Percentiles rank a stretch among this genome's conserved stretches.
These are phyloP conservation scores for Neocatenulostroma microsporum DNA, from an alignment of 2,329 filamentous ascomycete genomes.

Conservation along the genomic window DNA sequence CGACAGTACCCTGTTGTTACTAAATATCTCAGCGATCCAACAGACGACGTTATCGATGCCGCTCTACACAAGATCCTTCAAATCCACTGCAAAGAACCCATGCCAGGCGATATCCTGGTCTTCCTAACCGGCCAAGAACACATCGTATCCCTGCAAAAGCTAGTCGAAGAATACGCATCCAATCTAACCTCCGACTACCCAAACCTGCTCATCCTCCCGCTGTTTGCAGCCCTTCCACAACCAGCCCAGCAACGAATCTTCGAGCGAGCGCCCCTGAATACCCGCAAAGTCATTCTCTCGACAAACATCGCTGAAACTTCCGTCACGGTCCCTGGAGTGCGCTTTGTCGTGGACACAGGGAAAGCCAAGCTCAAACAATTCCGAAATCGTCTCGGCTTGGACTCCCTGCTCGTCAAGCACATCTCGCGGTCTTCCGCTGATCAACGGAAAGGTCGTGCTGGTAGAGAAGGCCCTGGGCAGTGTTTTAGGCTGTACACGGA, in stretches of 20 bases:
- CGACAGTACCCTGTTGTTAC: constrained; percentile 79
- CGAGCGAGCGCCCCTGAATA: constrained; percentile 61
- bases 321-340: constrained; percentile 86
- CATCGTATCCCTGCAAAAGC: constrained; percentile 70
- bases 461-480: constrained; percentile 82
- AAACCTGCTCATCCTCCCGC: constrained; percentile 59
- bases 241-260: constrained; percentile 83
- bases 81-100: constrained; percentile 75
- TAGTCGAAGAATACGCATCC: constrained; percentile 71
- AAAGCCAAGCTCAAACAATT: constrained; percentile 95
- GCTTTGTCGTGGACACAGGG: constrained; percentile 84
- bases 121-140: constrained; percentile 92
- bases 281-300: constrained; percentile 80
- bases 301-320: constrained; percentile 98
- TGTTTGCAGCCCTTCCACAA: constrained; percentile 86
- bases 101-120: constrained; percentile 89
- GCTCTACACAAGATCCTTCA: constrained; percentile 76
- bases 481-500: constrained; percentile 88
- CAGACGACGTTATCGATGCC: constrained; percentile 73
- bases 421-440: constrained; percentile 92
- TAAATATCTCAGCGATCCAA: constrained; percentile 63
- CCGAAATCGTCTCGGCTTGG: constrained; percentile 72
- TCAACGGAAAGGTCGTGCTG: constrained; percentile 83
- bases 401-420: constrained; percentile 80
- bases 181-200: constrained; percentile 51